Evolutionary conservation across 1,139 yeast species (phyloP).

Genomic region (Ogataea hybrid): DNA sequence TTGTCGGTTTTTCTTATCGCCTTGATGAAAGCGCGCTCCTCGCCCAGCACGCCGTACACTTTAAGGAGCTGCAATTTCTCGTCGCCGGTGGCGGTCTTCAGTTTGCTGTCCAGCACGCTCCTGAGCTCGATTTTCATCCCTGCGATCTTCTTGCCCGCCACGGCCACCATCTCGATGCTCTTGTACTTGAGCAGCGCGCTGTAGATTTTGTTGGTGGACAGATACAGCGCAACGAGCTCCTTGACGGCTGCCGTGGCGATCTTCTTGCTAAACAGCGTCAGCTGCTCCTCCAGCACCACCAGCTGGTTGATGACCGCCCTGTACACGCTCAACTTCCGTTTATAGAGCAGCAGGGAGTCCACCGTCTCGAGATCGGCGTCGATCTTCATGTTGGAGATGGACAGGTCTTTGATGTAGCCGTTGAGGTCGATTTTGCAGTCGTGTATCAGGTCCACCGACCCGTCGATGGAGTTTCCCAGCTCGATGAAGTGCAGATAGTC

Average conservation of each 20-base stretch:
- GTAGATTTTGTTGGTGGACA: slow-evolving; percentile 39
- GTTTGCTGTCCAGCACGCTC: slow-evolving; percentile 41
- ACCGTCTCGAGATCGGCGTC: slow-evolving; percentile 21
- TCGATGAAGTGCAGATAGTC: slow-evolving; percentile 71
- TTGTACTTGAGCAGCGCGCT: slow-evolving; percentile 16
- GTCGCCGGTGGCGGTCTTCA: slow-evolving; percentile 14
- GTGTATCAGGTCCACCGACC: slow-evolving; percentile 47
- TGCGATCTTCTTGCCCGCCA: slow-evolving; percentile 32
- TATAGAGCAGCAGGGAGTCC: slow-evolving; percentile 22
- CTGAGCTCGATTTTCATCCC: slow-evolving; percentile 44
- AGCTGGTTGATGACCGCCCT: slow-evolving; percentile 25
- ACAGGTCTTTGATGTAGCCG: slow-evolving; percentile 40
- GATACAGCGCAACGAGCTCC: slow-evolving; percentile 40
- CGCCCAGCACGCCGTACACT: slow-evolving; percentile 39
- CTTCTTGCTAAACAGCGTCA: slow-evolving; percentile 41
- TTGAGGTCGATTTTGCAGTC: slow-evolving; percentile 42
- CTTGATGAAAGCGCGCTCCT: slow-evolving; percentile 13
- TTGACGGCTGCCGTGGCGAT: slow-evolving; percentile 17
- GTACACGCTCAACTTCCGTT: slow-evolving; percentile 22
- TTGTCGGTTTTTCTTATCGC: background rate
- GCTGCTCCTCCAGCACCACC: slow-evolving; percentile 40
- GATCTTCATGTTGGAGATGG: slow-evolving; percentile 27
- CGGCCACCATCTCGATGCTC: slow-evolving; percentile 27
- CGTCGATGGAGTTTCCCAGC: slow-evolving; percentile 62
- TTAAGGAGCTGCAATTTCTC: slow-evolving; percentile 33